Base-by-base conservation (phyloP, 169 alveolate species). In the Eimeria sp. region DNA sequence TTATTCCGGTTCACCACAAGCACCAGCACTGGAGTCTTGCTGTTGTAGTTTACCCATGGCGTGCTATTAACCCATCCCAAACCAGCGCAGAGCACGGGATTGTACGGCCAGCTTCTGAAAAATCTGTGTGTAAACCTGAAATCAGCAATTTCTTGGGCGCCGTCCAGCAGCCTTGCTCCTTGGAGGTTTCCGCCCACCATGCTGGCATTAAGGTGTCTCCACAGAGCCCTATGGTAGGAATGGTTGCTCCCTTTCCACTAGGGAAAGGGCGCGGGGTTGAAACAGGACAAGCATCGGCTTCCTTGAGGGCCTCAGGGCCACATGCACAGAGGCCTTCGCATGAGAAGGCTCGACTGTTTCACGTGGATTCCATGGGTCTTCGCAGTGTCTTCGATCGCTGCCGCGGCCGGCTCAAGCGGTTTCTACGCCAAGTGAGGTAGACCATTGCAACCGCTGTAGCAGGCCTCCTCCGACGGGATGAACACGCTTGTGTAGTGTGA, bases 11-110 rank as follows among this genome's bases (percentile, higher is more conserved):
- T 49, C 89, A 93, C 80, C 88, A 67, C 78, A 51, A 82, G 20
- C 78, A 93, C 58, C 87, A 67, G 67, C 96, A 93, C 89, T 93
- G 96, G 96, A 80, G 83, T 30, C 94, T 93, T 47, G 94, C 76
- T 5, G 89, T 93, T 40, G 89, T 83, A 14, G 63, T 67, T 57
- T 80, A 49, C 30, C 94, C 96, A 14, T 49, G 65, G 65, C 67
- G 84, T 34, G 94, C 94, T 13, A 47, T 93, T 61, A 16, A 67
- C 51, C 96, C 96, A 20, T 54, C 76, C 76, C 51, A 54, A 61
- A 16, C 65, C 18, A 84, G 34, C 75, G 61, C 57, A 18, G 75
- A 20, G 47, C 22, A 22, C 22, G 40, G 25, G 49, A 40, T 34
- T 30, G 92, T 30, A 14, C 51, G 57, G 92, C 25, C 25, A 78